Conservation (phyloP, 2,329 filamentous ascomycete species). For the Sporothrix protearum region DNA sequence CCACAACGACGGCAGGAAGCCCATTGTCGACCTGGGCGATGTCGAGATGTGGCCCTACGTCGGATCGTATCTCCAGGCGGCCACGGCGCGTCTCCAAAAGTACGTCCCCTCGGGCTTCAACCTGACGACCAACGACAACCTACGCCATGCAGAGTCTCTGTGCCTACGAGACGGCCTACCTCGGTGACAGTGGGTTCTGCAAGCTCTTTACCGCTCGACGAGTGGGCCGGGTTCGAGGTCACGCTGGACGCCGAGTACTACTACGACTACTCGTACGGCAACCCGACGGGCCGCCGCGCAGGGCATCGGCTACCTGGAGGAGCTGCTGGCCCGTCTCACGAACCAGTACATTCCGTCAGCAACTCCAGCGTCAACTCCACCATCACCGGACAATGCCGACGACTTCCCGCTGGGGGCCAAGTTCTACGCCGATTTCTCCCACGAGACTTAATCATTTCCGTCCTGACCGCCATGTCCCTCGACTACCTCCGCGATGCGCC, state of each 20-base stretch:
- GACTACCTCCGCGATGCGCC: conserved; percentile 52
- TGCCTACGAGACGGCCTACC: conserved; percentile 50
- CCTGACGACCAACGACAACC: conserved; percentile 48
- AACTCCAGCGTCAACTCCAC: conserved; percentile 52
- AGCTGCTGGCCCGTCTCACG: conserved; percentile 48
- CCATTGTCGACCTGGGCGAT: conserved; percentile 40
- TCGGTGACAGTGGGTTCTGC: conserved; percentile 51
- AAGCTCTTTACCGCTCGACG: conserved; percentile 56
- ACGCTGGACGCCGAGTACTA: conserved; percentile 52
- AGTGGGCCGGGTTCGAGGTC: conserved; percentile 54
- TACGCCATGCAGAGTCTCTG: conserved; percentile 53
- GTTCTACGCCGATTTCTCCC: conserved; percentile 52
- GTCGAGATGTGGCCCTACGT: conserved; percentile 43
- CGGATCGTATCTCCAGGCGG: conserved; percentile 43
- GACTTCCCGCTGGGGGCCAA: conserved; percentile 47
- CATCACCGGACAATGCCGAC: conserved; percentile 42
- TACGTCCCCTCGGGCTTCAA: conserved; percentile 47
- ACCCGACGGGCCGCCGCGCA: conserved; percentile 50
- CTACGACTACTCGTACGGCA: conserved; percentile 45
- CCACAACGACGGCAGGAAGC: conserved; percentile 38
- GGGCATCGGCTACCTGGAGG: conserved; percentile 51
- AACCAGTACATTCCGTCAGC: conserved; percentile 45
- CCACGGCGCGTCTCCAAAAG: conserved; percentile 45
- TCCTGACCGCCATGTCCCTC: conserved; percentile 50
- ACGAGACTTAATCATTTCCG: conserved; percentile 52